Percentiles rank a stretch among this genome's conserved stretches.
Evolutionary conservation across 106 monocot species (phyloP).

Genomic region (Platanthera guangdongensis): DNA sequence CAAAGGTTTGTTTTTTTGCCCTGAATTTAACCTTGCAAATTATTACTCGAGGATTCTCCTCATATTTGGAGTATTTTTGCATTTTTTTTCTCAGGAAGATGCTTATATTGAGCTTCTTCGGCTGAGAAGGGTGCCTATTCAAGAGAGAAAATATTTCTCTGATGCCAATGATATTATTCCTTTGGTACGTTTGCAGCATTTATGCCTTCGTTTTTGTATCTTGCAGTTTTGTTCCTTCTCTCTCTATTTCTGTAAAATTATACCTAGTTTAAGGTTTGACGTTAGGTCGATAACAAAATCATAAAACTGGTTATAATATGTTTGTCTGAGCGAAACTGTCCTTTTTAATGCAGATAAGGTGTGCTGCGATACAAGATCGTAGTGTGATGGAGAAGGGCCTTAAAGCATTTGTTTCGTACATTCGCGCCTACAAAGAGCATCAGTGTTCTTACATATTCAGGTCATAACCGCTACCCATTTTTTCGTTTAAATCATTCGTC

Average conservation of each 20-base stretch:
- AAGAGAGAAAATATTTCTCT: slow-evolving; percentile 49
- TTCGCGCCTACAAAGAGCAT: slow-evolving; percentile 98
- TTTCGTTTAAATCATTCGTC: not conserved
- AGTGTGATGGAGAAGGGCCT: slow-evolving; percentile 98
- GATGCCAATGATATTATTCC: slow-evolving; percentile 51
- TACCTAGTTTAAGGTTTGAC: not conserved
- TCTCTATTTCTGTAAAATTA: not conserved
- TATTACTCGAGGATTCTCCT: not conserved
- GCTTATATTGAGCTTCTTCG: slow-evolving; percentile 79
- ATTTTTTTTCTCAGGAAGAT: slow-evolving; percentile 49
- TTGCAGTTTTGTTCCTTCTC: not conserved
- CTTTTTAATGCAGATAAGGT: slow-evolving; percentile 43
- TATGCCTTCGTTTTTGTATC: not conserved
- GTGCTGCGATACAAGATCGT: slow-evolving; percentile 70
- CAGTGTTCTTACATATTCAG: slow-evolving; percentile 93
- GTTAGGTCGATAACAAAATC: too few species aligned
- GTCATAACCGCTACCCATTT: slow-evolving; percentile 13
- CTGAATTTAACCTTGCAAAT: not conserved
- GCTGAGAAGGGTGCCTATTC: slow-evolving; percentile 65
- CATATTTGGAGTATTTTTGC: not conserved
- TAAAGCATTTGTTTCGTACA: slow-evolving; percentile 92
- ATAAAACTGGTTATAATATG: too few species aligned
- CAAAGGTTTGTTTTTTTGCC: slow-evolving; percentile 62
- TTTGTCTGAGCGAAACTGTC: too few species aligned
- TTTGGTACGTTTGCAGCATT: slow-evolving; percentile 31